Evolutionary conservation across 768 basidiomycete species (phyloP), one percentile per base, ranked within the genome.

Genomic region (Pisolithus marmoratus): DNA sequence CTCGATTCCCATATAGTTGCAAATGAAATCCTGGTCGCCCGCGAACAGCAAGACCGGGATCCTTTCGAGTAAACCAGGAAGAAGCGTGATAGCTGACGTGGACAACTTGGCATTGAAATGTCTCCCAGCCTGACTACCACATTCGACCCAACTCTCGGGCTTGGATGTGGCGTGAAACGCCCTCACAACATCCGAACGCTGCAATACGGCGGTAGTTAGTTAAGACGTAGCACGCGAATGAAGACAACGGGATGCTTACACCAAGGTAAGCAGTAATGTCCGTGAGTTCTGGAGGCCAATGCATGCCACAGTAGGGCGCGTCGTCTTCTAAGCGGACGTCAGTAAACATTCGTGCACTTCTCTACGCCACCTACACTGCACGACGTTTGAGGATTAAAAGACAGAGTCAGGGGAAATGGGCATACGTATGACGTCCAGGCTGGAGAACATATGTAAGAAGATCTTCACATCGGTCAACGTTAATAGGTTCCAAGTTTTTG

Each of bases 1-100:
- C 69, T 97, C 94, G 54, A 92, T 74, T 4, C 96, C 96, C 48
- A 94, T 75, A 66, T 96, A 87, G 67, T 98, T 98, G 73, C 96
- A 98, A 55, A 99, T 96, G 40, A 94, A 72, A 66, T 98, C 96
- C 67, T 97, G 90, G 65, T 96, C 94, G 6, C 96, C 96, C 0
- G 84, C 92, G 60, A 96, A 99, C 43, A 99, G 75, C 57, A 99
- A 64, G n/a, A 97, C 79, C 1, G 87, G 85, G 19, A 98, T 85
- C 55, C 78, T 78, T 56, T 85, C 82, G 27, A 97, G 75, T 3
- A 99, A 74, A 6, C 74, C 72, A 1, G 96, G 95, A 1, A 99
- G 65, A 41, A 96, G 72, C 0, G 77, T 78, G 53, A 94, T 80
- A 0, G 90, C 77, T 1, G 95, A 86, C 15, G 82, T 74, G 3